Percentiles rank a stretch among this genome's conserved stretches.
These are phyloP conservation scores for Cercospora zeae-maydis DNA, from an alignment of 2,329 filamentous ascomycete species.

Conservation along the genomic window DNA sequence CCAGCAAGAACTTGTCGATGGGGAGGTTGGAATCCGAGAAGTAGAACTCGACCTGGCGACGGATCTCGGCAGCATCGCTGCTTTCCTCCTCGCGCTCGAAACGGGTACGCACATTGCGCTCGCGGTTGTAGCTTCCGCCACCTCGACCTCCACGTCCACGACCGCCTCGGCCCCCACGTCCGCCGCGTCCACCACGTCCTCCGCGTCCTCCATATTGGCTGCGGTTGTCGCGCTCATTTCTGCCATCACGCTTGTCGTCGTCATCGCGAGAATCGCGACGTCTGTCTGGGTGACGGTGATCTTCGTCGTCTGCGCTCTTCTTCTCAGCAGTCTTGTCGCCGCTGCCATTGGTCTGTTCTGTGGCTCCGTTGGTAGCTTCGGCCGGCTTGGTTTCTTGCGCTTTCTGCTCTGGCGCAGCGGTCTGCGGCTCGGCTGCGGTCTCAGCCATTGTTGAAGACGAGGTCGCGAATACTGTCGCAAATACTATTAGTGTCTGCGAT, in stretches of 20 bases:
- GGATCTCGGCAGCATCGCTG: conserved; percentile 75
- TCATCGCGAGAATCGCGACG: conserved; percentile 7
- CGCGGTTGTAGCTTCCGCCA: conserved; percentile 17
- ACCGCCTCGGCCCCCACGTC: conserved; percentile 13
- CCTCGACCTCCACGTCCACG: conserved; percentile 18
- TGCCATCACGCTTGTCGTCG: conserved; percentile 23
- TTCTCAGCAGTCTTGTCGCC: conserved; percentile 16
- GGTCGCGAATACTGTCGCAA: neutral
- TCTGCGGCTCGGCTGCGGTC: conserved; percentile 21
- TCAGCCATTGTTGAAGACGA: conserved; percentile 20
- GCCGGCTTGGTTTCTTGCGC: conserved; percentile 17
- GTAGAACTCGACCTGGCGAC: conserved; percentile 94
- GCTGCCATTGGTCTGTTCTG: conserved; percentile 18
- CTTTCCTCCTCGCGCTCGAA: conserved; percentile 59
- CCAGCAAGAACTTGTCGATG: conserved; percentile 82
- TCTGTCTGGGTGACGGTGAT: conserved; percentile 21
- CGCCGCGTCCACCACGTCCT: conserved; percentile 18
- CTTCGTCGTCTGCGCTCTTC: conserved; percentile 19
- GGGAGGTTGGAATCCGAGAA: conserved; percentile 89
- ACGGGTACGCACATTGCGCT: conserved; percentile 27
- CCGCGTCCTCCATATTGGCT: conserved; percentile 17
- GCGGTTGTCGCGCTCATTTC: conserved; percentile 15
- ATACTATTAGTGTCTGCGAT: conserved; percentile 1
- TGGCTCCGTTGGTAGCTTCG: conserved; percentile 21
- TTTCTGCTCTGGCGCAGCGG: conserved; percentile 20